These are phyloP conservation scores for Mrakia gelida DNA, from an alignment of 768 basidiomycete species.

Conservation along the genomic window DNA sequence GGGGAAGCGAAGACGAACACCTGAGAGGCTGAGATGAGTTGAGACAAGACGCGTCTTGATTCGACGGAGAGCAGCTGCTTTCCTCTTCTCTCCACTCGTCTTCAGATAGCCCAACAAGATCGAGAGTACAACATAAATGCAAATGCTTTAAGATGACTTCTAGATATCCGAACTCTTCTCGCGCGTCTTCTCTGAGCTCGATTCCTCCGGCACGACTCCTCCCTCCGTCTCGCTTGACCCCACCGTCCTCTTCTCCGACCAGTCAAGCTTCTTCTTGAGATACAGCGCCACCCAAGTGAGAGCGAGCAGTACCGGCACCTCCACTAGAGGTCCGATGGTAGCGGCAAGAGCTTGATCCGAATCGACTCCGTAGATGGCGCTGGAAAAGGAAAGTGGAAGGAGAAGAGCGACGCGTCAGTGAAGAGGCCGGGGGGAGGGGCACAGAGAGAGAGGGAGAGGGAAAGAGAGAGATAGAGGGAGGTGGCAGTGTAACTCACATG, in stretches of 20 bases:
- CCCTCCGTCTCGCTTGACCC: not conserved
- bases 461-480: not conserved
- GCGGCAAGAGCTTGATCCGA: conserved; percentile 77
- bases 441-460: not conserved
- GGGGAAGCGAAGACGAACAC: too few species aligned
- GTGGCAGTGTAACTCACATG: not conserved
- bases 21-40: too few species aligned
- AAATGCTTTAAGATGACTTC: too few species aligned
- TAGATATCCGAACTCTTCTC: too few species aligned
- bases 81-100: too few species aligned
- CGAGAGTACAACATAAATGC: too few species aligned
- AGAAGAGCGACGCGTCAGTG: not conserved
- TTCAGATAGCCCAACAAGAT: too few species aligned
- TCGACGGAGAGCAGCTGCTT: too few species aligned
- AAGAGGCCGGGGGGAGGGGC: not conserved
- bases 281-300: conserved; percentile 63
- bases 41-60: too few species aligned
- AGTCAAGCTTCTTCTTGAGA: conserved; percentile 48
- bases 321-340: conserved; percentile 48
- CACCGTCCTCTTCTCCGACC: conserved; percentile 40
- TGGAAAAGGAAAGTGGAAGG: conserved; percentile 44
- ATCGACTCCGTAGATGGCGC: conserved; percentile 69
- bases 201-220: too few species aligned
- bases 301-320: conserved; percentile 67
- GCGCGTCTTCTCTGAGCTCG: too few species aligned